Evolutionary conservation across 345 rosid species (phyloP), one percentile per base, ranked within the genome.

Genomic region (Moringa oleifera): DNA sequence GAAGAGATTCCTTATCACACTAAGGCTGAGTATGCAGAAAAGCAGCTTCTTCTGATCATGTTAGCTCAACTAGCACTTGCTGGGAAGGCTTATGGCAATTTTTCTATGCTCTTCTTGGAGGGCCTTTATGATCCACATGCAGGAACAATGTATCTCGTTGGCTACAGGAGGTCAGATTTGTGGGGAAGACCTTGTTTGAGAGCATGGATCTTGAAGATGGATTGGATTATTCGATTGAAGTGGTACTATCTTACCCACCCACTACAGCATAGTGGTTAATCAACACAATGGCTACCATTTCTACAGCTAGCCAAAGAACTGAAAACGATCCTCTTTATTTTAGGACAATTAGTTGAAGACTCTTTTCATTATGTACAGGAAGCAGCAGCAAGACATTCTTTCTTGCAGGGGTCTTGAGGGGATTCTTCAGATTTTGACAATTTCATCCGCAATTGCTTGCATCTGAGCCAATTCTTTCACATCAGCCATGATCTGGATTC

Each of bases 151-250:
- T 91, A 88, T 71, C 79, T 91, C 23, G 94, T 78, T 2, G 98
- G 98, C 52, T 91, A 92, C 84, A 81, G 95, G 95, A 91, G 55
- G 90, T 86, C 37, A 78, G 96, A 53, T 90, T 88, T 20, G 86
- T 95, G 0, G 85, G 90, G 96, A 58, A 79, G 19, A 72, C 85
- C 58, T 75, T 88, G 74, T 86, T 67, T 20, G 92, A 83, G 28
- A 83, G 87, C 73, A 81, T 61, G 77, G 96, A 85, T 82, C 94
- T 89, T 55, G 98, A 88, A 78, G 77, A 81, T 0, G 98, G 98
- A 22, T 66, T 91, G 74, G 98, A 91, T 70, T 91, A 95, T 72
- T 64, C 73, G 55, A 69, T 77, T 11, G 87, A 85, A 49, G 90
- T 80, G 1, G 64, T 82, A 51, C 79, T 91, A 41, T 81, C 90